These are phyloP conservation scores for Nicotiana tomentosiformis DNA, from an alignment of 257 asterid genomes.

Conservation along the genomic window DNA sequence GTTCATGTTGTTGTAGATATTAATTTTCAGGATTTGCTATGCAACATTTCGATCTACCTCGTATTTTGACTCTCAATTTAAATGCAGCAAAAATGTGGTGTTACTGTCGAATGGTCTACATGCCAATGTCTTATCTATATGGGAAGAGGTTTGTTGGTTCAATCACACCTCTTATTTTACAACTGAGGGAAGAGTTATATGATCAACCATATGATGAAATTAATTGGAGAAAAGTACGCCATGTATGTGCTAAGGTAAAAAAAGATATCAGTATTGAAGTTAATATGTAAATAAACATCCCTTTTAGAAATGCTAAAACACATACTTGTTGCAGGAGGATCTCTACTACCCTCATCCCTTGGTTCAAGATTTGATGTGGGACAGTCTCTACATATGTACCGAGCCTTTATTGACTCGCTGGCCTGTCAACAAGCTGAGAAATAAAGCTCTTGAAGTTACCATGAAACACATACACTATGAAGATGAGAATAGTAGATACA, in stretches of 20 bases:
- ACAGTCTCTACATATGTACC: slow-evolving; percentile 42
- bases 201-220: slow-evolving; percentile 51
- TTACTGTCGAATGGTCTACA: slow-evolving; percentile 73
- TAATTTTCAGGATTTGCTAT: not conserved
- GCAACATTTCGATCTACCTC: not conserved
- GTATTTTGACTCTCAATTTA: not conserved
- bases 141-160: slow-evolving; percentile 75
- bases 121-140: slow-evolving; percentile 80
- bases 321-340: slow-evolving; percentile 47
- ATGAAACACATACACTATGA: slow-evolving; percentile 80
- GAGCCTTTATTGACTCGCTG: slow-evolving; percentile 72
- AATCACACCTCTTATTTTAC: slow-evolving; percentile 53
- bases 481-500: slow-evolving; percentile 68
- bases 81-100: slow-evolving; percentile 78
- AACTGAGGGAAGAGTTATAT: slow-evolving; percentile 57
- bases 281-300: not conserved
- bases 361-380: slow-evolving; percentile 70
- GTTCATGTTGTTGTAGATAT: not conserved
- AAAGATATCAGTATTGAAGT: not conserved
- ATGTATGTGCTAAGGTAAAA: slow-evolving; percentile 56
- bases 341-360: slow-evolving; percentile 68
- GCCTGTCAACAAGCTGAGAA: slow-evolving; percentile 64
- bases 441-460: slow-evolving; percentile 54
- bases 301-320: not conserved
- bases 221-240: slow-evolving; percentile 55